Evolutionary conservation across 495 filamentous ascomycete genomes (phyloP), one percentile per base, ranked within the genome.

Genomic region (Xylaria cubensis): DNA sequence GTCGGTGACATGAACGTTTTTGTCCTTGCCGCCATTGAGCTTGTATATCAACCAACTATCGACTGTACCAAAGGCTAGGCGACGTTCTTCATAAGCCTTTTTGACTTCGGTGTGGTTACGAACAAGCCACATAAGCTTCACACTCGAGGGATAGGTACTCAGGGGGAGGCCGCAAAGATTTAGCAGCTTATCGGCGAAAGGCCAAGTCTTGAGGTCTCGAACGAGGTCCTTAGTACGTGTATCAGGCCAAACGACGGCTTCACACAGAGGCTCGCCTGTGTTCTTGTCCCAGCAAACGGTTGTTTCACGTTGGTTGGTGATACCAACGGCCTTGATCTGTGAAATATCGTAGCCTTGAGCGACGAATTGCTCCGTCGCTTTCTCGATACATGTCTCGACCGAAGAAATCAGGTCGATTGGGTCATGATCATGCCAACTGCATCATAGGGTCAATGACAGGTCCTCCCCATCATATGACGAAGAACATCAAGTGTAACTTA

Each of bases 291-390:
- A 98, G 26, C 95, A 92, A 10, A 98, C 84, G 0, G 91, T 94
- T 32, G 95, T 98, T 84, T 98, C 95, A 77, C 95, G 90, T 84
- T 98, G 95, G 82, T 93, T 97, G 70, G 95, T 97, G 80, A 98
- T 93, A 68, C 95, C 95, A 76, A 98, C 88, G 41, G 93, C 90
- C 76, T 93, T 93, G 76, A 98, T 93, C 72, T 94, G 87, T 64
- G 85, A 86, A 64, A 88, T 86, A 26, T 87, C 86, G 82, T 94
- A 87, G 55, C 95, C 95, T 53, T 90, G 82, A 51, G 88, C 86
- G 21, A 89, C 79, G 82, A 97, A 97, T 34, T 89, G 81, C 75
- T 89, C 88, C 76, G 92, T 91, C 1, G 94, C 94, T 74, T 89
- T 87, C 71, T 96, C 92, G 68, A 97, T 95, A 84, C 95, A 98